Base-by-base conservation (phyloP, 495 filamentous ascomycete species). In the Parmelia sp. region DNA sequence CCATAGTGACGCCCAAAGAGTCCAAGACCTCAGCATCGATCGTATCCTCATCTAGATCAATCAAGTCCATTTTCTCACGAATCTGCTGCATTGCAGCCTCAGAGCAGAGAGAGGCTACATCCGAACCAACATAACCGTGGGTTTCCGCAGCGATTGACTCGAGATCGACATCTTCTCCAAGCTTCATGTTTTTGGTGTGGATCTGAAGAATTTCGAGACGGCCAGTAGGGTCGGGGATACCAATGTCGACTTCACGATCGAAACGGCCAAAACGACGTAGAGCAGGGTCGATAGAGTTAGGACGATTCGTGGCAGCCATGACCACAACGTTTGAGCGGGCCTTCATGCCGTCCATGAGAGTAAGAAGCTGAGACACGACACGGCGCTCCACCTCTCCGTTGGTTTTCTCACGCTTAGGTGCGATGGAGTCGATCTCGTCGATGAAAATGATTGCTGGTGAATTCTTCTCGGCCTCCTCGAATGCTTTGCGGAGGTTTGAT, bases 101-200 rank as follows among this genome's bases (percentile, higher is more conserved):
- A 15, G 94, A 97, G 80, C 94, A 98, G 63, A 98, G 88, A n/a
- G 94, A 96, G 45, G 94, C 94, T 74, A 98, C 78, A 88, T 98
- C 94, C 42, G 94, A 97, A 79, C 94, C 94, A 74, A 98, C 94
- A 71, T 97, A 97, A 80, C 94, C 94, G 80, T 98, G 94, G 58
- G 94, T 98, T 82, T 98, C 95, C 44, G 95, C 86, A 44, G 94
- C 95, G 71, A 98, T 97, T 70, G 90, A 86, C 81, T 96, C 92
- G 27, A 98, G 87, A 73, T 98, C 94, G 49, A 98, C 94, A 74
- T 97, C 94, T 55, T 96, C 95, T 57, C 80, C 91, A 36, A 98
- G 85, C 83, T 97, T 98, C 94, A 98, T 98, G 85, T 98, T 98
- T 87, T 98, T 98, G 70, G 95, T 97, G 82, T 98, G 94, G 68